Conservation (phyloP, 495 filamentous ascomycete species). For the Lindgomyces ingoldianus region DNA sequence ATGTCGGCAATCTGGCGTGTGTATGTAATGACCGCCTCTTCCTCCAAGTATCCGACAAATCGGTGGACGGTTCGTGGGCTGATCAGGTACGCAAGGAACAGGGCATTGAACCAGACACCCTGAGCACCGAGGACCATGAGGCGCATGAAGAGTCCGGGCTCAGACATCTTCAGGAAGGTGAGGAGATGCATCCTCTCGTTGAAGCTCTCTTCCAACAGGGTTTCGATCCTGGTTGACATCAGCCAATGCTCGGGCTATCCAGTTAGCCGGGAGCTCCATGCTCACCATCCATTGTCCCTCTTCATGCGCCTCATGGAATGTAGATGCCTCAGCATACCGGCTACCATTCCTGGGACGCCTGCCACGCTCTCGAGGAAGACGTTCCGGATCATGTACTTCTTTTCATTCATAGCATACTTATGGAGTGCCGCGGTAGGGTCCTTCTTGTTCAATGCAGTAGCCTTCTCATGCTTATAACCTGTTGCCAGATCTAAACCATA, state of each 20-base stretch:
- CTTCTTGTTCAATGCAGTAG: slow-evolving; percentile 46
- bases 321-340: slow-evolving; percentile 87
- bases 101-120: slow-evolving; percentile 89
- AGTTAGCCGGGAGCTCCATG: too few species aligned
- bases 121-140: slow-evolving; percentile 80
- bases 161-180: slow-evolving; percentile 89
- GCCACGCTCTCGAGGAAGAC: slow-evolving; percentile 94
- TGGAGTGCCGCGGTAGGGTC: slow-evolving; percentile 47
- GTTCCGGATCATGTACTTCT: slow-evolving; percentile 79
- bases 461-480: slow-evolving; percentile 68
- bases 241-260: not conserved
- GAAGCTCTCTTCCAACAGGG: slow-evolving; percentile 86
- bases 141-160: slow-evolving; percentile 88
- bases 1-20: slow-evolving; percentile 82
- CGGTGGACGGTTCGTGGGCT: slow-evolving; percentile 89
- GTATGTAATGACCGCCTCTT: slow-evolving; percentile 96
- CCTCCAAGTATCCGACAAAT: slow-evolving; percentile 95
- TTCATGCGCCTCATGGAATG: slow-evolving; percentile 79
- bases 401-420: slow-evolving; percentile 65
- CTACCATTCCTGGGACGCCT: slow-evolving; percentile 96
- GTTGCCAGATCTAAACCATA: slow-evolving; percentile 69
- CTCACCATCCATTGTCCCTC: slow-evolving; percentile 88
- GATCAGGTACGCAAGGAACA: slow-evolving; percentile 87
- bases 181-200: slow-evolving; percentile 97
- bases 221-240: slow-evolving; percentile 69